These are phyloP conservation scores for Capillidium rhysosporum DNA, from an alignment of 371 early-diverging fungal species.

Conservation along the genomic window DNA sequence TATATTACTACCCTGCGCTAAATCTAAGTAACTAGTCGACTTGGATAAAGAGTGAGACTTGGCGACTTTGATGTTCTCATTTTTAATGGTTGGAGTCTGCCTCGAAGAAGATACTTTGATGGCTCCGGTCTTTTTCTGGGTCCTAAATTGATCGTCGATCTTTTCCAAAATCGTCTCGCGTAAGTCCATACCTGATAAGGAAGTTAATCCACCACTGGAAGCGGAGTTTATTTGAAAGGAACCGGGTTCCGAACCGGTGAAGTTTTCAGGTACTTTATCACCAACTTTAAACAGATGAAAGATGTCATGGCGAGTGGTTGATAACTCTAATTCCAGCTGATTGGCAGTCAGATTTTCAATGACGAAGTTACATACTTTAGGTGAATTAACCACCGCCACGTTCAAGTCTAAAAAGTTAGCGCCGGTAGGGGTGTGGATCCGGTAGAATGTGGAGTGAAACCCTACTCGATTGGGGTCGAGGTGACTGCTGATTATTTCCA, in stretches of 20 bases:
- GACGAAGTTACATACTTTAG: slow-evolving; percentile 54
- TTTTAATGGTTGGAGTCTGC: neutral
- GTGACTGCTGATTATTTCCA: slow-evolving; percentile 82
- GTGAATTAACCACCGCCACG: slow-evolving; percentile 57
- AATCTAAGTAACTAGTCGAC: slow-evolving; percentile 1
- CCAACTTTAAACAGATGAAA: slow-evolving; percentile 14
- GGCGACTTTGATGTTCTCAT: neutral
- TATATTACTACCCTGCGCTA: neutral
- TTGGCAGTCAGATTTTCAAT: slow-evolving; percentile 64
- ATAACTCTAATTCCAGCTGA: slow-evolving; percentile 28
- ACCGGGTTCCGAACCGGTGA: neutral
- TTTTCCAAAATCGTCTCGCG: slow-evolving; percentile 2
- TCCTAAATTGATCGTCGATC: slow-evolving; percentile 4
- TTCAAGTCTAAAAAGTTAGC: slow-evolving; percentile 93
- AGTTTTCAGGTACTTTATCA: neutral
- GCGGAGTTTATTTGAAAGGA: neutral
- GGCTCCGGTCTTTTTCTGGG: neutral
- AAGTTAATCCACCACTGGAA: neutral
- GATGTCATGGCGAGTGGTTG: slow-evolving; percentile 48
- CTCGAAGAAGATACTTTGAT: neutral
- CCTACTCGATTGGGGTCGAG: slow-evolving; percentile 90
- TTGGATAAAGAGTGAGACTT: neutral
- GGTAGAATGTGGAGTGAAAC: slow-evolving; percentile 89
- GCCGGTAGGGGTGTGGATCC: slow-evolving; percentile 69
- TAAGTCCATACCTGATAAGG: neutral